phyloP scores from a whole-genome alignment of 495 filamentous ascomycete species.

The Xylaria palmicola region DNA sequence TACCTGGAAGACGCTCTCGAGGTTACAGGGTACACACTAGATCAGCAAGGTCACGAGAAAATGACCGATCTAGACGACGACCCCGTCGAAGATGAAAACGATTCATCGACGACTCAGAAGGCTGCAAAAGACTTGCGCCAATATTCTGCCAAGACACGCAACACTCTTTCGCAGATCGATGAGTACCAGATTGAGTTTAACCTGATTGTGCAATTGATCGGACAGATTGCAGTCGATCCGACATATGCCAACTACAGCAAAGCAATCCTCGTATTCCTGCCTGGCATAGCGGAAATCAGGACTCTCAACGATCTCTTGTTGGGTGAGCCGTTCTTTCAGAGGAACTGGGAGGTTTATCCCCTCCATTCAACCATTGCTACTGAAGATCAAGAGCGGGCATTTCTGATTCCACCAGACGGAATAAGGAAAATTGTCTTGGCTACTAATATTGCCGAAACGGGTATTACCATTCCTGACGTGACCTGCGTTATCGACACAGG shows the following conservation, averaged over 20 bases:
- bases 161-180: conserved; percentile 71
- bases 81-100: conserved; percentile 46
- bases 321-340: conserved; percentile 66
- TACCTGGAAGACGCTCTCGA: conserved; percentile 93
- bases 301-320: conserved; percentile 78
- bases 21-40: conserved; percentile 66
- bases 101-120: conserved; percentile 47
- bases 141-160: conserved; percentile 73
- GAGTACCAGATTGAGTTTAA: conserved; percentile 86
- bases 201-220: conserved; percentile 71
- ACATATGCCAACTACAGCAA: conserved; percentile 71
- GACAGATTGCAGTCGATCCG: conserved; percentile 66
- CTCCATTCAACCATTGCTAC: conserved; percentile 94
- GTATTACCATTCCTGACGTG: conserved; percentile 95
- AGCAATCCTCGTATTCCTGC: conserved; percentile 90
- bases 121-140: conserved; percentile 55
- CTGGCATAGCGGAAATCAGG: conserved; percentile 90
- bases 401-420: conserved; percentile 77
- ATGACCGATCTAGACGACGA: conserved; percentile 57
- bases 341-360: conserved; percentile 75
- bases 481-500: conserved; percentile 94
- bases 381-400: conserved; percentile 92
- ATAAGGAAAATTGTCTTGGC: conserved; percentile 88
- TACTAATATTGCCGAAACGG: conserved; percentile 96
- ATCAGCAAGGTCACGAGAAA: conserved; percentile 48